Evolutionary conservation across 768 basidiomycete genomes (phyloP), one percentile per base, ranked within the genome.

Genomic region (Pisolithus sp.): DNA sequence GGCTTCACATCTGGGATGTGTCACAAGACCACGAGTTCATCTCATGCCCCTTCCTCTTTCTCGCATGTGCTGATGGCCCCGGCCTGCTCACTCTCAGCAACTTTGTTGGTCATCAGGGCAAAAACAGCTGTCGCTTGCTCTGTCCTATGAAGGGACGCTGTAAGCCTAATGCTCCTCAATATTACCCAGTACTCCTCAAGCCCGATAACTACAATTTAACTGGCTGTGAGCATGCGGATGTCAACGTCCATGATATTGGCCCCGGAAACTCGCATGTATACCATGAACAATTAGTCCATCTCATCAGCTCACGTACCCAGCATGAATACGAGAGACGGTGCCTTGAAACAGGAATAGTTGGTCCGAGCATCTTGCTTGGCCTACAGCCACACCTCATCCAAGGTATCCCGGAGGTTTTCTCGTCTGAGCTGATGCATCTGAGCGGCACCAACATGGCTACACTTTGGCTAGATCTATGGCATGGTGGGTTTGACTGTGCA

Each of bases 351-450:
- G 71, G 73, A 0, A 61, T 75, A 15, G 53, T 45, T 5, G 68
- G 69, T 38, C 70, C 69, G 1, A 71, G 57, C 4, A 62, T 78
- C 10, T 63, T 77, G 36, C 57, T 56, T 23, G 72, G 71, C 7
- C 52, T 78, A n/a, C 51, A 51, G 2, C 38, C 34, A 1, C 34
- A 54, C 1, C 50, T 46, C 8, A 58, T 51, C 0, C 59, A 73
- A 9, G 58, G 59, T 0, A 53, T 73, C 9, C 73, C 74, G 0
- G 44, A 45, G 0, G 61, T 62, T 26, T 76, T 75, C 55, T 45
- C 62, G 2, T 61, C 64, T 8, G 74, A 78, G 53, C 24, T 66
- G 0, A 78, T 78, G 75, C 76, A 78, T 53, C 61, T 71, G 1
- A n/a, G 61, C 2, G 43, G 49, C 5, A 44, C 67, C 3, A 72